Conservation (phyloP, 2,329 filamentous ascomycete species). For the Fusarium nematophilum region DNA sequence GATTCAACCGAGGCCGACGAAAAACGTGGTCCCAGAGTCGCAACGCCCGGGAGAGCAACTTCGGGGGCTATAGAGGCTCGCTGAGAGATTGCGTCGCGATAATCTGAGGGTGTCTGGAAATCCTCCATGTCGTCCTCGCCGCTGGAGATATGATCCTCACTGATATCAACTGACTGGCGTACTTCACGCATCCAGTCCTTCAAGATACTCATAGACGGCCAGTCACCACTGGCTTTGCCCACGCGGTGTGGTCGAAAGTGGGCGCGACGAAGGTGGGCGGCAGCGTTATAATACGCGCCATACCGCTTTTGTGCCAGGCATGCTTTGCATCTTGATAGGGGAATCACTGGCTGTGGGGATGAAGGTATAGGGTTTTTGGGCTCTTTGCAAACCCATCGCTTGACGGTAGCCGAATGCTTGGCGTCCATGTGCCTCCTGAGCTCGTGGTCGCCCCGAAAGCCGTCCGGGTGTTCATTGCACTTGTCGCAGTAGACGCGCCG, state of each 20-base stretch:
- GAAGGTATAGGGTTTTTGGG: constrained; percentile 53
- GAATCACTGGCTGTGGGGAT: constrained; percentile 60
- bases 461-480: constrained; percentile 85
- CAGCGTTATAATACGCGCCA: constrained; percentile 69
- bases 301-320: constrained; percentile 68
- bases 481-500: constrained; percentile 80
- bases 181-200: constrained; percentile 73
- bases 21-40: constrained; percentile 24
- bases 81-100: constrained; percentile 25
- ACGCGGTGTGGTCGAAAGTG: constrained; percentile 68
- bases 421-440: constrained; percentile 74
- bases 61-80: constrained; percentile 30
- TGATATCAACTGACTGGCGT: constrained; percentile 61
- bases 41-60: constrained; percentile 13
- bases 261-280: constrained; percentile 67
- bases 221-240: constrained; percentile 68
- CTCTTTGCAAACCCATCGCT: constrained; percentile 67
- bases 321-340: constrained; percentile 66
- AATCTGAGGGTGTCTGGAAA: constrained; percentile 41
- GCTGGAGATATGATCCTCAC: constrained; percentile 58
- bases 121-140: constrained; percentile 64
- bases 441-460: constrained; percentile 93
- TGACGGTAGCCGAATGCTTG: constrained; percentile 66
- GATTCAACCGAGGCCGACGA: constrained; percentile 37
- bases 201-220: constrained; percentile 67